Percentiles rank a stretch among this genome's conserved stretches.
Evolutionary conservation across 805 yeast genomes (phyloP).

Genomic region (Ogataea methylovora): DNA sequence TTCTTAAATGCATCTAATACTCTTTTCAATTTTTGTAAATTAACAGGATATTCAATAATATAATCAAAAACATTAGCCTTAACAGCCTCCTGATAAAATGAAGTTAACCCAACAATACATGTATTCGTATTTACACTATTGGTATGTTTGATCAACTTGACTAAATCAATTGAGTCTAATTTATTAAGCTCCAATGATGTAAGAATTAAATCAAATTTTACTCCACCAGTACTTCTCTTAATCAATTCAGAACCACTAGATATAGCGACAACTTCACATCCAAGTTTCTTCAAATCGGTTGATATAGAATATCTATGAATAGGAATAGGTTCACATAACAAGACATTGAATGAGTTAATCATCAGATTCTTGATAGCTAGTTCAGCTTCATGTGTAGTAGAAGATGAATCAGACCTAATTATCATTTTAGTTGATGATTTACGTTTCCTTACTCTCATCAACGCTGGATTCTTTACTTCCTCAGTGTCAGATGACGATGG

Average conservation of each 20-base stretch:
- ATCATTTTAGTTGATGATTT: slow-evolving; percentile 36
- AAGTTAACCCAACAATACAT: slow-evolving; percentile 70
- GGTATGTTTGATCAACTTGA: slow-evolving; percentile 67
- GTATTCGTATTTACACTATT: slow-evolving; percentile 71
- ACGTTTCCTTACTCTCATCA: slow-evolving; percentile 44
- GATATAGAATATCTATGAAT: slow-evolving; percentile 64
- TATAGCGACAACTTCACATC: slow-evolving; percentile 75
- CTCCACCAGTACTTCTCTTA: slow-evolving; percentile 73
- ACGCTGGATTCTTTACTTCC: slow-evolving; percentile 37
- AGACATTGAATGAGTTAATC: slow-evolving; percentile 44
- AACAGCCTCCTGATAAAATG: slow-evolving; percentile 59
- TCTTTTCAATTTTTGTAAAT: slow-evolving; percentile 24
- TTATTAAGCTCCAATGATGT: slow-evolving; percentile 66
- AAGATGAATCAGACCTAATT: slow-evolving; percentile 15
- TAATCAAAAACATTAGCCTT: slow-evolving; percentile 51
- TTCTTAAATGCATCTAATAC: slow-evolving; percentile 20
- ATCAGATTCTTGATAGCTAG: slow-evolving; percentile 11
- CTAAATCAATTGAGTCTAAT: slow-evolving; percentile 67
- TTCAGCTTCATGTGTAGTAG: slow-evolving; percentile 7
- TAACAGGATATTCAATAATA: slow-evolving; percentile 67
- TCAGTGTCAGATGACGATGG: slow-evolving; percentile 66
- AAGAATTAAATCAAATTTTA: slow-evolving; percentile 76
- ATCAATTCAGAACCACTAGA: slow-evolving; percentile 77
- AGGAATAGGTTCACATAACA: slow-evolving; percentile 84
- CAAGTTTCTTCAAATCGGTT: slow-evolving; percentile 55